Evolutionary conservation across 345 rosid genomes (phyloP).

Genomic region (Salix dunnii): DNA sequence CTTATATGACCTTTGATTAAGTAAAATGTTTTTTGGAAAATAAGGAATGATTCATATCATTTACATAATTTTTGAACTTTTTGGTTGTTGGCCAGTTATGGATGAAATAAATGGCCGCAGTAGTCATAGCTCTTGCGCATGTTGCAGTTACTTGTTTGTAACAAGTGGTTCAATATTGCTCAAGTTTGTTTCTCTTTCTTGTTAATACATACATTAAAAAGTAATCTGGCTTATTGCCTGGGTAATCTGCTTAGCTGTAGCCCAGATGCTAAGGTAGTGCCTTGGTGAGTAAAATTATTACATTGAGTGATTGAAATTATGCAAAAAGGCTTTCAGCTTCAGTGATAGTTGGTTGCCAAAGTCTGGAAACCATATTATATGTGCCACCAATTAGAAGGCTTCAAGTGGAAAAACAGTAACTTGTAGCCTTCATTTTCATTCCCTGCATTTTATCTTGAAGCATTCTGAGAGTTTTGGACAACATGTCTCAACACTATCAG

Average conservation of each 20-base stretch:
- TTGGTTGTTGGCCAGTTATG: not conserved
- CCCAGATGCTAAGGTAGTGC: not conserved
- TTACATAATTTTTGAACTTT: not conserved
- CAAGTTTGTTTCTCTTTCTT: not conserved
- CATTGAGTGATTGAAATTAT: not conserved
- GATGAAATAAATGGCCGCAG: not conserved
- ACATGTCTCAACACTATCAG: not conserved
- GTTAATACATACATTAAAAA: not conserved
- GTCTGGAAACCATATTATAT: not conserved
- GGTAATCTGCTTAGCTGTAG: not conserved
- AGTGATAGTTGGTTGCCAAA: not conserved
- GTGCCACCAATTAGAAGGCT: not conserved
- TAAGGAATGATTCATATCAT: not conserved
- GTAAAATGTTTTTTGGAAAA: not conserved
- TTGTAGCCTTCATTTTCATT: not conserved
- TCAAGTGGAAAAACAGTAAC: not conserved
- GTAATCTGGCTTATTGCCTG: not conserved
- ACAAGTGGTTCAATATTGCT: too few relatives aligned
- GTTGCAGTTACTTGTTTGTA: not conserved
- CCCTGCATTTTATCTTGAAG: not conserved
- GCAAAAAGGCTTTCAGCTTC: not conserved
- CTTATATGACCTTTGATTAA: not conserved
- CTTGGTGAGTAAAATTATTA: not conserved
- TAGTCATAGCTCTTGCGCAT: not conserved
- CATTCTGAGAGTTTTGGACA: slow-evolving; percentile 1